Base-by-base conservation (phyloP, 148 eudicot species). In the Talinum fruticosum region DNA sequence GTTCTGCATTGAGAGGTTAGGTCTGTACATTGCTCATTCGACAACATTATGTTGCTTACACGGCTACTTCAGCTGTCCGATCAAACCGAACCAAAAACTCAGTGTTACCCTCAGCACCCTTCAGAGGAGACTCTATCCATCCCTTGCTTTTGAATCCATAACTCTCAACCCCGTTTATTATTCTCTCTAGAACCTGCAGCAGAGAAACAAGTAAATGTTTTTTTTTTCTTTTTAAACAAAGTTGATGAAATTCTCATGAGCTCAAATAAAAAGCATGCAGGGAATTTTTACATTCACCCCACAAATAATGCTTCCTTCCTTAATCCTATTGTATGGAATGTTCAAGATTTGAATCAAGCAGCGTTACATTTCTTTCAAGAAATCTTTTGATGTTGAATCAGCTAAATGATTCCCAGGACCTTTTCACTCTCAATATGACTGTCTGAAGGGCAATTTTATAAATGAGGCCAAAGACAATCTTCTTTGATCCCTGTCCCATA, bases 51-150 rank as follows among this genome's bases (percentile, higher is more conserved):
- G 5, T 62, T 62, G 32, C 66, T 62, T 73, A 24, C 3, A 44
- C 71, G 66, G 19, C 66, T 79, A 79, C 59, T 76, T 76, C 79
- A 5, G 80, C 81, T 36, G 69, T 80, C 77, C 97, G 85, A 70
- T 78, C 83, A 77, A 91, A 93, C 83, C 89, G 80, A 77, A 89
- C 97, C 75, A 96, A 78, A 80, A 96, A 96, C 75, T 96, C 99
- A 35, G 73, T 89, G 79, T 96, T 93, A 37, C 99, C 97, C 62
- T 90, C 94, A 49, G 97, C 97, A 32, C 97, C 99, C 85, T 93
- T 96, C 38, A 96, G 33, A 10, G 99, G 99, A 72, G 99, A 93
- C 80, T 91, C 94, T 0, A 96, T 93, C 91, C 91, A 96, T 71
- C 98, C 99, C 69, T 82, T 86, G 86, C 93, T 85, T 45, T 78